Percentiles rank a stretch among this genome's conserved stretches.
Evolutionary conservation across 1,139 yeast species (phyloP).

Genomic region (Pneumocystis wakefieldiae): DNA sequence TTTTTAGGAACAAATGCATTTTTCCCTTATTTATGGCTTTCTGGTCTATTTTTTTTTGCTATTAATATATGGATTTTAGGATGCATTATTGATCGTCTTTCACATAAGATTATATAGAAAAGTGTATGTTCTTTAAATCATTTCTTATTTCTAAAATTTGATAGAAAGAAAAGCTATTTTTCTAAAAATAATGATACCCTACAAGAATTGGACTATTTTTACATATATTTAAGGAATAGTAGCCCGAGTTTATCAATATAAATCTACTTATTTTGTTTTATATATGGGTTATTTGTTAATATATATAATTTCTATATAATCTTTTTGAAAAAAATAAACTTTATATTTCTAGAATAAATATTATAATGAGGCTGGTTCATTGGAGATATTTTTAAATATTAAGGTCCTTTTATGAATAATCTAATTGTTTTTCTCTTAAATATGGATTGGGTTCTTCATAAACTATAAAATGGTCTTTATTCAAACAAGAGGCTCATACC

Average conservation of each 20-base stretch:
- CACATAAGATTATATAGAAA: not conserved
- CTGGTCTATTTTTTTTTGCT: constrained; percentile 52
- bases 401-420: not conserved
- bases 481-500: not conserved
- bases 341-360: no score
- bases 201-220: no score
- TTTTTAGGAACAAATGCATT: constrained; percentile 60
- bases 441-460: not conserved
- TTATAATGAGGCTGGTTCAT: no score
- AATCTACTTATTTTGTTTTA: no score
- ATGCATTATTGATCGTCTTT: constrained; percentile 35
- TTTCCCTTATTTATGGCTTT: constrained; percentile 43
- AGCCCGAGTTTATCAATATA: no score
- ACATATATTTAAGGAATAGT: no score
- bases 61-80: constrained; percentile 54
- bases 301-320: no score
- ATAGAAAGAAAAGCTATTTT: not conserved
- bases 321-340: not conserved
- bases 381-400: not conserved
- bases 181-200: no score
- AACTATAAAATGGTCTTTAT: not conserved
- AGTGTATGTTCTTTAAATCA: not conserved
- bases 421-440: not conserved
- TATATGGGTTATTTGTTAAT: no score
- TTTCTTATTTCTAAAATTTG: not conserved